phyloP scores from a whole-genome alignment of 176 grass and related monocot species.

The Pharus latifolius region DNA sequence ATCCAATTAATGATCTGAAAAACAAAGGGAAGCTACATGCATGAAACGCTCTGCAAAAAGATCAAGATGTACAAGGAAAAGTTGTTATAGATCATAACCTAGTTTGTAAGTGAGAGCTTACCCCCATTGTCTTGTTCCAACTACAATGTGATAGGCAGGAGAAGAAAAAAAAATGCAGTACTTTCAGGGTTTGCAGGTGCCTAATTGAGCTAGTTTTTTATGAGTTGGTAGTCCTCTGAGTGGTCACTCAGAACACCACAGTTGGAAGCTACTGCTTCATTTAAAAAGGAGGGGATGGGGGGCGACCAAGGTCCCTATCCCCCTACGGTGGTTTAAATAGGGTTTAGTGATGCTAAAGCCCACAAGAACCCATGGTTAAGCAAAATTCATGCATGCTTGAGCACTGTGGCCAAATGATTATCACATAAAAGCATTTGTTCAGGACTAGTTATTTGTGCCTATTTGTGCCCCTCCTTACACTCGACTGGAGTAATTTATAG shows the following conservation, averaged over 20 bases:
- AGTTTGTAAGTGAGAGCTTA: too few species aligned
- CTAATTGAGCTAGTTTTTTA: too few species aligned
- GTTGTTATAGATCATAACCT: too few species aligned
- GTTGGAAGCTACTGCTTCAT: background rate
- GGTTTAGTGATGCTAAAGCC: background rate
- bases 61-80: background rate
- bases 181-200: constrained; percentile 13
- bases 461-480: too few species aligned
- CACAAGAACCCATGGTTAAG: background rate
- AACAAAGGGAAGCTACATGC: background rate
- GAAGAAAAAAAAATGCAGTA: background rate
- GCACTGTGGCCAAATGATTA: constrained; percentile 17
- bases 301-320: constrained; percentile 21
- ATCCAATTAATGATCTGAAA: constrained; percentile 81
- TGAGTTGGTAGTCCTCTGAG: too few species aligned
- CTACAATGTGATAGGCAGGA: background rate
- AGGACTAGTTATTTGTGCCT: background rate
- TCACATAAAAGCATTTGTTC: too few species aligned
- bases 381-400: too few species aligned
- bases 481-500: too few species aligned
- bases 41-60: background rate
- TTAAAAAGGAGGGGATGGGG: background rate
- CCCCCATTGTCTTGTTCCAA: too few species aligned
- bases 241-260: background rate
- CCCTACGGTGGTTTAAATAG: constrained; percentile 37